Evolutionary conservation across 1,284 basidiomycete species (phyloP).

Genomic region (Ganoderma meredithae): DNA sequence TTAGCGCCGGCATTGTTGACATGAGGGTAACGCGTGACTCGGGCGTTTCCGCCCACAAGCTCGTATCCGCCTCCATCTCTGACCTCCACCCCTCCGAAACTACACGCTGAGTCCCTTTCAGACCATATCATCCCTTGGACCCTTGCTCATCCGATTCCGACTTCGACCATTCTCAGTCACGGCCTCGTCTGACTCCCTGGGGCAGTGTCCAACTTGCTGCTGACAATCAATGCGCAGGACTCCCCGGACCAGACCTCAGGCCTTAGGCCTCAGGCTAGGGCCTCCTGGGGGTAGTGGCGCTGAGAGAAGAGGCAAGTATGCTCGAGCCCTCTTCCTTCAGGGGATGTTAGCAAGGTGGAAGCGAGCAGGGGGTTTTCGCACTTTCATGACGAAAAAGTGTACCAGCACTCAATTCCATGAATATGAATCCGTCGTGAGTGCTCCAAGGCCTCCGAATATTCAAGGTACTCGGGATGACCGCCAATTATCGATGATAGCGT

Average conservation of each 20-base stretch:
- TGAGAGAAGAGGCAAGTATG: too few relatives aligned
- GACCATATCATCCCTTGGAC: too few relatives aligned
- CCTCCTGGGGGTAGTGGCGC: too few relatives aligned
- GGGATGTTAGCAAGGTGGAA: neutral
- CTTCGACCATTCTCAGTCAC: too few relatives aligned
- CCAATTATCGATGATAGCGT: neutral
- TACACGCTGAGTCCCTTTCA: too few relatives aligned
- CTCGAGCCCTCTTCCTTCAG: neutral
- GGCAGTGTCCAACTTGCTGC: too few relatives aligned
- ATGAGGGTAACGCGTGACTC: constrained; percentile 8
- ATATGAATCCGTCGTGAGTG: neutral
- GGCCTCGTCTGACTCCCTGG: too few relatives aligned
- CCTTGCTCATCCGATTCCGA: too few relatives aligned
- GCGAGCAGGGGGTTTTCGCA: neutral
- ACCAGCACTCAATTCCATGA: neutral
- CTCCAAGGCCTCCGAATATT: neutral
- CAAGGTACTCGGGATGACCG: neutral
- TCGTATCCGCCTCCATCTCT: neutral
- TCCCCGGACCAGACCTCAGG: too few relatives aligned
- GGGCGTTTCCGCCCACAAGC: neutral
- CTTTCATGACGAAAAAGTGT: neutral
- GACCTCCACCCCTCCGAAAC: too few relatives aligned
- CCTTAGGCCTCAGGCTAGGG: too few relatives aligned
- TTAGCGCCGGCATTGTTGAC: constrained; percentile 5
- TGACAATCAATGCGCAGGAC: too few relatives aligned